A percentile compares a stretch with the other conserved stretches of the same genome.
phyloP scores from a whole-genome alignment of 179 eudicot species.

The Heliamphora ciliata region DNA sequence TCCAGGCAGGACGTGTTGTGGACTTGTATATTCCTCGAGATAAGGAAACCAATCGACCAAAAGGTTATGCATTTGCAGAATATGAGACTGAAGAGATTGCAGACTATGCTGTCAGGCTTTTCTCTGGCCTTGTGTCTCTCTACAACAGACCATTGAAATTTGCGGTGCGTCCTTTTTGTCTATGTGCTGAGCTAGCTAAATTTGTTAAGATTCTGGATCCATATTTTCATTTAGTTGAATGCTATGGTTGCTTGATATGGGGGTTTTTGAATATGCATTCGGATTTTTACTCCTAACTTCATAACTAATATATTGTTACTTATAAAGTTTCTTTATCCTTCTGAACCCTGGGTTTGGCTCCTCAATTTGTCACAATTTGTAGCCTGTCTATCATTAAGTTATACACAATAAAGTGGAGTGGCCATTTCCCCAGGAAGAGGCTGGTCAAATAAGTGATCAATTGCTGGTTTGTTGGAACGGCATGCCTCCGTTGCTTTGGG shows the following conservation, averaged over 20 bases:
- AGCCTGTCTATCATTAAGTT: not conserved
- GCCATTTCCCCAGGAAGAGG: not conserved
- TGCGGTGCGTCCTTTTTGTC: conserved; percentile 36
- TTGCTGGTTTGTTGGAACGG: not conserved
- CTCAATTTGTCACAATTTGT: no score
- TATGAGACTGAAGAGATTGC: conserved; percentile 86
- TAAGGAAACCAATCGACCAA: conserved; percentile 71
- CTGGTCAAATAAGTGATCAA: not conserved
- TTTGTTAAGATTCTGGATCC: not conserved
- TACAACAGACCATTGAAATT: conserved; percentile 71
- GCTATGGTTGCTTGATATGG: not conserved
- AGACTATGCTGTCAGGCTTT: conserved; percentile 80
- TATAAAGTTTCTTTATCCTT: not conserved
- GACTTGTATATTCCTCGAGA: conserved; percentile 79
- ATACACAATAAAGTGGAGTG: not conserved
- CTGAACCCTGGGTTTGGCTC: not conserved
- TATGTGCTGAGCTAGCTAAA: not conserved
- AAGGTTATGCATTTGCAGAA: conserved; percentile 89
- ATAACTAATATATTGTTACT: not conserved
- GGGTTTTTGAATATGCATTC: not conserved
- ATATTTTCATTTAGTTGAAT: not conserved
- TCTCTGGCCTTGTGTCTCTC: conserved; percentile 83
- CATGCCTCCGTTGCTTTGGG: not conserved
- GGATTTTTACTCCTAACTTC: not conserved
- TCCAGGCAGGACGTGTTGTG: conserved; percentile 85